These are phyloP conservation scores for Aspergillus clavatus DNA, from an alignment of 2,329 filamentous ascomycete species.

Conservation along the genomic window DNA sequence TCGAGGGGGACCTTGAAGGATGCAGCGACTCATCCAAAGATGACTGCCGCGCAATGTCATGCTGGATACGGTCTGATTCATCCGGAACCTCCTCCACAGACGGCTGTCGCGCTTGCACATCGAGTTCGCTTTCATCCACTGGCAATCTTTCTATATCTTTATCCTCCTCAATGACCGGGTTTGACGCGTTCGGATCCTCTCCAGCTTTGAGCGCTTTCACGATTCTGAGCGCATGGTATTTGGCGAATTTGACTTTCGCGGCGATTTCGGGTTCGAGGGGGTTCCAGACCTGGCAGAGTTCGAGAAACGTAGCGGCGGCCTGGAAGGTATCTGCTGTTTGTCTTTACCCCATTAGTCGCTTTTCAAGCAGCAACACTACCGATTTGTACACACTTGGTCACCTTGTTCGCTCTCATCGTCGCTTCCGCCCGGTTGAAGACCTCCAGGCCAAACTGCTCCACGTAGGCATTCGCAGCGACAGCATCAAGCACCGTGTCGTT, in stretches of 20 bases:
- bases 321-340: conserved; percentile 93
- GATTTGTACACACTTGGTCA: conserved; percentile 58
- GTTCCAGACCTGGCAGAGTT: conserved; percentile 81
- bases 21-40: conserved; percentile 49
- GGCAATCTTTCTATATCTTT: conserved; percentile 42
- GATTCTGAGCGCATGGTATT: conserved; percentile 91
- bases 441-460: conserved; percentile 89
- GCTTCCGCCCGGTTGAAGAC: conserved; percentile 81
- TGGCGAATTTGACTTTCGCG: conserved; percentile 91
- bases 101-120: conserved; percentile 51
- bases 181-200: conserved; percentile 85
- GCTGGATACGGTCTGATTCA: conserved; percentile 48
- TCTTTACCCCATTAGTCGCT: conserved; percentile 41
- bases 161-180: conserved; percentile 62
- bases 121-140: conserved; percentile 61
- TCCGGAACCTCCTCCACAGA: conserved; percentile 59
- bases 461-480: conserved; percentile 78
- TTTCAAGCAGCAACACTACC: conserved; percentile 6
- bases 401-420: conserved; percentile 75
- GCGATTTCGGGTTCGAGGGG: conserved; percentile 67
- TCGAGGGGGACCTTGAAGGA: conserved; percentile 42
- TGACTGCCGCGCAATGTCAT: conserved; percentile 43
- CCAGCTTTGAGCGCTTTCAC: conserved; percentile 85
- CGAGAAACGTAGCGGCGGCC: conserved; percentile 87
- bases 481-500: conserved; percentile 87